Percentiles rank a stretch among this genome's conserved stretches.
Evolutionary conservation across 306 rosid genomes (phyloP).

Genomic region (Canavalia gladiata): DNA sequence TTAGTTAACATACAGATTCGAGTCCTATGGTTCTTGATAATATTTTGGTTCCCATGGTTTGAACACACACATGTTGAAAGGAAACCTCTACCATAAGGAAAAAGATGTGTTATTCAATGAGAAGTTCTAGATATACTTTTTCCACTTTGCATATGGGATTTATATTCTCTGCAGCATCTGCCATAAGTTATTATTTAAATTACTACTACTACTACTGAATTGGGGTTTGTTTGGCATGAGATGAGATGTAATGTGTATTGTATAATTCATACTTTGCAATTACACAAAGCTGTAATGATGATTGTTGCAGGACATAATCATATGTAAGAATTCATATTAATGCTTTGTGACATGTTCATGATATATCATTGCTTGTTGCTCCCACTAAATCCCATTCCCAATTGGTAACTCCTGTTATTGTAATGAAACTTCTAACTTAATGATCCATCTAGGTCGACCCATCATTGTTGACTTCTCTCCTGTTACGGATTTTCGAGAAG

Average conservation of each 20-base stretch:
- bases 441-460: conserved; percentile 74
- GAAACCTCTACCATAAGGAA: not conserved
- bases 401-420: not conserved
- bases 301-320: not conserved
- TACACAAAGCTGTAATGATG: not conserved
- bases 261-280: conserved; percentile 14
- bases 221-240: conserved; percentile 10
- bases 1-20: not conserved
- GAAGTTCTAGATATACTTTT: not conserved
- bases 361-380: not conserved
- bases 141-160: not conserved
- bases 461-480: conserved; percentile 98
- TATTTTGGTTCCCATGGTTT: not conserved
- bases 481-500: conserved; percentile 99
- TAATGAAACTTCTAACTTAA: conserved; percentile 42
- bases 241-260: not conserved
- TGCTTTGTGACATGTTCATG: not conserved
- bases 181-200: not conserved
- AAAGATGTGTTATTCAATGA: not conserved
- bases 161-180: not conserved
- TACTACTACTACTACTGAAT: not conserved
- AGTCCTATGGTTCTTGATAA: not conserved
- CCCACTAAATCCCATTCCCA: not conserved
- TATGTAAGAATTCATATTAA: not conserved
- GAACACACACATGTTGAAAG: not conserved